These are phyloP conservation scores for Geum urbanum DNA, from an alignment of 306 rosid genomes.

Conservation along the genomic window DNA sequence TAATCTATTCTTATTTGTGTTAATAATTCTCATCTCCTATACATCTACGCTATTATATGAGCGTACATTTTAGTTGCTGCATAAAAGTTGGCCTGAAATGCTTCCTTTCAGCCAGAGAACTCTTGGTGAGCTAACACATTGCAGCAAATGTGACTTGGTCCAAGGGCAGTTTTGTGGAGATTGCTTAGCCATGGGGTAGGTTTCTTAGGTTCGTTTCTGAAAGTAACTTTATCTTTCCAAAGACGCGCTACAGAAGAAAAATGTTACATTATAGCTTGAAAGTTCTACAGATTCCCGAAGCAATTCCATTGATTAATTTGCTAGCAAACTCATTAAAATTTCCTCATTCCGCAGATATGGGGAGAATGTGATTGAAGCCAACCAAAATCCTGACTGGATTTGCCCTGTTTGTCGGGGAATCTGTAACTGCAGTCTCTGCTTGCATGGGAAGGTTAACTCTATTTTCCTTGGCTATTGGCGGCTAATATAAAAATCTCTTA, in stretches of 20 bases:
- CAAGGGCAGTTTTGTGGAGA: conserved; percentile 75
- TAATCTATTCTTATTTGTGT: neutral
- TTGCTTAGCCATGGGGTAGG: conserved; percentile 71
- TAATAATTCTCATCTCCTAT: neutral
- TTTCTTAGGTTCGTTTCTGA: neutral
- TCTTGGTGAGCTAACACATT: conserved; percentile 42
- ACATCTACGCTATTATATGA: neutral
- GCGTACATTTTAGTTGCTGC: neutral
- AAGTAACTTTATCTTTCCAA: neutral
- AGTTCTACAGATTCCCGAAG: neutral
- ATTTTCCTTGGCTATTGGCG: neutral
- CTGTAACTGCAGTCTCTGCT: conserved; percentile 63
- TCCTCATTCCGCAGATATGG: conserved; percentile 45
- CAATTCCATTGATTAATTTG: neutral
- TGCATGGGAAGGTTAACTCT: conserved; percentile 51
- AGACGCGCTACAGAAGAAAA: neutral
- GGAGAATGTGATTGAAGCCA: conserved; percentile 57
- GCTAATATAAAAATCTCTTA: neutral
- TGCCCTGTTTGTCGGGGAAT: conserved; percentile 66
- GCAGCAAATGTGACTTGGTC: conserved; percentile 53
- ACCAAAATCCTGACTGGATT: conserved; percentile 40
- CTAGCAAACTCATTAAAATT: conserved; percentile 4
- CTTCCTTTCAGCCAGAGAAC: conserved; percentile 60
- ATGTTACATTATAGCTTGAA: neutral
- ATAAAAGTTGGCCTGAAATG: conserved; percentile 17